Evolutionary conservation across 495 filamentous ascomycete species (phyloP), one percentile per base, ranked within the genome.

Genomic region (Aspergillus indologenus): DNA sequence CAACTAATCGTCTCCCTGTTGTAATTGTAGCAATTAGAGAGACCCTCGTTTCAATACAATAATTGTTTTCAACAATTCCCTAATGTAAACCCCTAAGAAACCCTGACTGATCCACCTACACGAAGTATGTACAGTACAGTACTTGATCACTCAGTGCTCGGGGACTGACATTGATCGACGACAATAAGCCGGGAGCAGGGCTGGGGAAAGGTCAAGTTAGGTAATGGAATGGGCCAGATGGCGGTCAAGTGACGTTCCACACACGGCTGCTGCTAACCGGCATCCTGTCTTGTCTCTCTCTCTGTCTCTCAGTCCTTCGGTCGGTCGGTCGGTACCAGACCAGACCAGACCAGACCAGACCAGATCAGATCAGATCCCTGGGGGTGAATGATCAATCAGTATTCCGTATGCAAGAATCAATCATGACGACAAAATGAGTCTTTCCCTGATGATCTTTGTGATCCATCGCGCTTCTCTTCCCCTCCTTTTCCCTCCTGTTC

Each of bases 231-330:
- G 45, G 42, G 52, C 34, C 47, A 51, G 49, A 46, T 47, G 48
- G 52, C 45, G 59, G 54, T 58, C 64, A 61, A 59, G 61, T 61
- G 59, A 63, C 59, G 59, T 63, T 66, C 53, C 64, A 63, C 64
- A 53, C 58, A 34, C 63, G 57, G 56, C 64, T 66, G 64, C 59
- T 66, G 64, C 53, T 61, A 66, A 60, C 64, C 61, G 64, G 58
- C 61, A 56, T 60, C 60, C 56, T 65, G 34, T 40, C 34, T 40
- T 2, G 12, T 40, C 34, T 15, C n/a, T n/a, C n/a, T 11, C 2
- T 40, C 34, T 15, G 7, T 40, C 34, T 11, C 5, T 40, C 34
- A 40, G n/a, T n/a, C n/a, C n/a, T n/a, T 40, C 63, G 63, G 63
- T 62, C 59, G 53, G 60, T 58, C 53, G 58, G 40, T 60, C 61